These are phyloP conservation scores for Hypoxylon perforatum DNA, from an alignment of 495 filamentous ascomycete species.

Conservation along the genomic window DNA sequence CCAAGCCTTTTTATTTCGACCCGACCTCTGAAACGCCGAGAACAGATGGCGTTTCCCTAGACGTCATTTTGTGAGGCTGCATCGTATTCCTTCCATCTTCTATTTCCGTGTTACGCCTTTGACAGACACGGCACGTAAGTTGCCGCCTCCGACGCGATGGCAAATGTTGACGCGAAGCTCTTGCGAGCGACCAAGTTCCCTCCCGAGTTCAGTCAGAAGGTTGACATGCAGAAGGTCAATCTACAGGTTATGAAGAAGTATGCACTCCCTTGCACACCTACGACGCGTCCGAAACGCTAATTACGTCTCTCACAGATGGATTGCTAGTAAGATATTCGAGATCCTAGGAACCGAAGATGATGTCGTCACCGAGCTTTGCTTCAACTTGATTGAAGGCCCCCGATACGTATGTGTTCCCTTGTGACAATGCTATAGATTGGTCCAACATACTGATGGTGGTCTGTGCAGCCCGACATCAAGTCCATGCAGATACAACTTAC, in stretches of 20 bases:
- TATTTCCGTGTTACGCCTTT: not conserved
- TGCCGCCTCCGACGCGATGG: slow-evolving; percentile 62
- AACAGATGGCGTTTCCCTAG: slow-evolving; percentile 34
- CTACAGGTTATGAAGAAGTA: slow-evolving; percentile 98
- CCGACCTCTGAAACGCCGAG: slow-evolving; percentile 29
- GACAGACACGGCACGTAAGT: not conserved
- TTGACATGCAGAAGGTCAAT: slow-evolving; percentile 97
- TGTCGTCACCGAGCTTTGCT: slow-evolving; percentile 92
- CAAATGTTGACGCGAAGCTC: slow-evolving; percentile 85
- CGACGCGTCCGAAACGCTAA: slow-evolving; percentile 26
- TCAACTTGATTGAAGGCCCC: slow-evolving; percentile 83
- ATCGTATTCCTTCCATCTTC: slow-evolving; percentile 32
- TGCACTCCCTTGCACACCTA: slow-evolving; percentile 36
- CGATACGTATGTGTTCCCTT: slow-evolving; percentile 72
- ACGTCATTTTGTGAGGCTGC: slow-evolving; percentile 43
- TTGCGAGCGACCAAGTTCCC: slow-evolving; percentile 93
- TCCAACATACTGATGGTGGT: slow-evolving; percentile 20
- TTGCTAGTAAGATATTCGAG: slow-evolving; percentile 83
- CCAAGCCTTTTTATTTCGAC: slow-evolving; percentile 29
- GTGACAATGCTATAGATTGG: slow-evolving; percentile 15
- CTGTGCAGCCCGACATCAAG: slow-evolving; percentile 88
- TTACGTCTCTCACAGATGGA: slow-evolving; percentile 77
- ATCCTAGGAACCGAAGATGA: slow-evolving; percentile 94
- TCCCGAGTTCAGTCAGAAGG: slow-evolving; percentile 91
- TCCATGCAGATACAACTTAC: slow-evolving; percentile 91